Conservation (phyloP, 2,329 filamentous ascomycete species). For the Cytospora piceicola region DNA sequence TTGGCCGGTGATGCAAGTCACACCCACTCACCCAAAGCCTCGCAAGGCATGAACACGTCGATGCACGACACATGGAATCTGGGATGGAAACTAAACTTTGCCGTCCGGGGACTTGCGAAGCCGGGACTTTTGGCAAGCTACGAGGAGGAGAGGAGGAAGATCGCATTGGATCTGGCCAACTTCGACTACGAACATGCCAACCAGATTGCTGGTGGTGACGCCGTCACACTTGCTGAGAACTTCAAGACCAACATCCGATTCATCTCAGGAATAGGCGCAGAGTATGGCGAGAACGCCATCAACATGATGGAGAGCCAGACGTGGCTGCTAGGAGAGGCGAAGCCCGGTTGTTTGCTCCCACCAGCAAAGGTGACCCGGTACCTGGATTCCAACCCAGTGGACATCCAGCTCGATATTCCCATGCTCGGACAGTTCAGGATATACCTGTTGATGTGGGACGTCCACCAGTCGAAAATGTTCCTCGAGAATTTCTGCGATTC, state of each 20-base stretch:
- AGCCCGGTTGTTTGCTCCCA: conserved; percentile 60
- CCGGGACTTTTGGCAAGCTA: conserved; percentile 53
- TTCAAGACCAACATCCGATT: conserved; percentile 69
- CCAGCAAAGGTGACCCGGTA: conserved; percentile 75
- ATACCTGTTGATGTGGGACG: conserved; percentile 70
- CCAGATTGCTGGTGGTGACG: conserved; percentile 60
- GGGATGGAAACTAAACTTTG: conserved; percentile 41
- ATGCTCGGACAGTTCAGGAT: conserved; percentile 77
- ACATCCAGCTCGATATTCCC: conserved; percentile 77
- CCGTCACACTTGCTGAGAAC: conserved; percentile 62
- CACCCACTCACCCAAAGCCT: conserved; percentile 61
- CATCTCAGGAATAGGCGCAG: conserved; percentile 68
- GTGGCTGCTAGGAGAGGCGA: conserved; percentile 52
- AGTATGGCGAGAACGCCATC: conserved; percentile 56
- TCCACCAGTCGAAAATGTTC: conserved; percentile 60
- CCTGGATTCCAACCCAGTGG: conserved; percentile 77
- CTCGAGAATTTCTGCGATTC: conserved; percentile 61
- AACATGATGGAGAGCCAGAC: conserved; percentile 49
- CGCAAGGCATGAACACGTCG: conserved; percentile 53
- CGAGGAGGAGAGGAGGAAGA: conserved; percentile 53
- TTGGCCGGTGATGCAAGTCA: conserved; percentile 66
- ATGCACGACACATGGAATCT: conserved; percentile 52
- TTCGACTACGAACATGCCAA: conserved; percentile 54
- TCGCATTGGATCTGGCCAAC: conserved; percentile 49
- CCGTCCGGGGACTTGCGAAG: conserved; percentile 46